Conservation (phyloP, 202 grass and related monocot genomes). For the Saccharum hybrid region DNA sequence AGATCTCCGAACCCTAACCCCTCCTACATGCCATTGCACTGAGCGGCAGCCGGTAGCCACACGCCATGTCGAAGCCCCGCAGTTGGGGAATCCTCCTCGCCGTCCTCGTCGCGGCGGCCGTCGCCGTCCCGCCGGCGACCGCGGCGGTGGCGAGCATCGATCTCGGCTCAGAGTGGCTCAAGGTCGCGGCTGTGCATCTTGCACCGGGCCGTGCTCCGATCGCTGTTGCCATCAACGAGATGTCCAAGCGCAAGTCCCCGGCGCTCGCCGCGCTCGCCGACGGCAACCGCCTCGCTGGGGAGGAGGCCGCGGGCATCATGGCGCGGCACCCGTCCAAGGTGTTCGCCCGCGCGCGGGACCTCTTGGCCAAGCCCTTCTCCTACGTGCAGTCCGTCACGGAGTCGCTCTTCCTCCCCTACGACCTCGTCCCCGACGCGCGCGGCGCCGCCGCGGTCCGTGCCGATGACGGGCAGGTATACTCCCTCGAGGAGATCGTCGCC, state of each 20-base stretch:
- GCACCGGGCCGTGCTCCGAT: conserved; percentile 79
- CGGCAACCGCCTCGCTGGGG: conserved; percentile 79
- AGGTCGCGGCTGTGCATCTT: conserved; percentile 91
- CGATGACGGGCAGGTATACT: conserved; percentile 80
- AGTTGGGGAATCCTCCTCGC: conserved; percentile 33
- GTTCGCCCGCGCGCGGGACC: conserved; percentile 79
- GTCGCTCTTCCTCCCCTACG: conserved; percentile 85
- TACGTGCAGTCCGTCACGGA: conserved; percentile 58
- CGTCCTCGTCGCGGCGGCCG: conserved; percentile 20
- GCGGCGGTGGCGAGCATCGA: conserved; percentile 96
- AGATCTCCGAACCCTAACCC: conserved; percentile 60
- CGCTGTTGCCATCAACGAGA: conserved; percentile 91
- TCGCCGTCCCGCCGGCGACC: conserved; percentile 48
- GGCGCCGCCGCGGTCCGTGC: conserved; percentile 64
- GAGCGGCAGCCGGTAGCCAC: conserved; percentile 14
- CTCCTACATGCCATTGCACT: conserved; percentile 44
- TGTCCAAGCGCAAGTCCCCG: conserved; percentile 99
- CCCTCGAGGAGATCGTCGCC: conserved; percentile 80
- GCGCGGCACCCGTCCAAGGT: conserved; percentile 90
- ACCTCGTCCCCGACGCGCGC: conserved; percentile 78
- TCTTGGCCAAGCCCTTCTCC: conserved; percentile 76
- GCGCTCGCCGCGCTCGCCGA: conserved; percentile 72
- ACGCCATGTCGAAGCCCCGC: conserved; percentile 42
- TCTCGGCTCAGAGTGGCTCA: conserved; percentile 97
- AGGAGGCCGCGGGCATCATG: conserved; percentile 88